phyloP scores from a whole-genome alignment of 2,329 filamentous ascomycete genomes.

The Orbilia oligospora region DNA sequence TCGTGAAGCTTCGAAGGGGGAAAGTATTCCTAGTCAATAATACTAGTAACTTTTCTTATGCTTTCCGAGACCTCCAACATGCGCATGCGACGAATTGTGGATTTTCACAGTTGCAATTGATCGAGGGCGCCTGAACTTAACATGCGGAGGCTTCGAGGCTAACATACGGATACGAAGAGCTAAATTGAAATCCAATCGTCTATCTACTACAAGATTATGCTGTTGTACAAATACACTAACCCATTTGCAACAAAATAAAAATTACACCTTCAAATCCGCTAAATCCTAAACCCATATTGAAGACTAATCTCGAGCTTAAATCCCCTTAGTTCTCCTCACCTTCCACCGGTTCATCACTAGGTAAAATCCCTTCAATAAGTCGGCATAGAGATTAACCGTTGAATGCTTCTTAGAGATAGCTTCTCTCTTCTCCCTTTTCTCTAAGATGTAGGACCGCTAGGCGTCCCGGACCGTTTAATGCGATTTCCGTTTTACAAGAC shows the following conservation, averaged over 20 bases:
- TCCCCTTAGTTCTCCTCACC: not conserved
- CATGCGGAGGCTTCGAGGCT: too few relatives aligned
- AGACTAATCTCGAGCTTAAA: not conserved
- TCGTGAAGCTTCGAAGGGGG: too few relatives aligned
- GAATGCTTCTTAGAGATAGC: not conserved
- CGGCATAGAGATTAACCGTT: not conserved
- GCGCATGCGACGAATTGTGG: too few relatives aligned
- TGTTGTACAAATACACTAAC: not conserved
- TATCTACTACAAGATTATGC: not conserved
- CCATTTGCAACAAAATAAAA: not conserved
- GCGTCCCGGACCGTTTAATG: not conserved
- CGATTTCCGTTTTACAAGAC: not conserved
- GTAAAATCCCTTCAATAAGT: not conserved
- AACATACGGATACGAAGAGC: not conserved
- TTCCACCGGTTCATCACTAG: not conserved
- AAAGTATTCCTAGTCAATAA: too few relatives aligned
- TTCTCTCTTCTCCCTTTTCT: not conserved
- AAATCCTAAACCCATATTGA: constrained; percentile 1
- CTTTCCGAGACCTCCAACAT: too few relatives aligned
- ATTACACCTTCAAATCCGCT: not conserved
- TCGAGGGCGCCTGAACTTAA: too few relatives aligned
- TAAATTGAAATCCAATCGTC: not conserved
- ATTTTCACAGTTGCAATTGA: too few relatives aligned
- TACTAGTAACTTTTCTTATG: too few relatives aligned
- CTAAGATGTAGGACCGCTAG: not conserved